phyloP scores from a whole-genome alignment of 2,329 filamentous ascomycete genomes.

The Cadophora sp. region DNA sequence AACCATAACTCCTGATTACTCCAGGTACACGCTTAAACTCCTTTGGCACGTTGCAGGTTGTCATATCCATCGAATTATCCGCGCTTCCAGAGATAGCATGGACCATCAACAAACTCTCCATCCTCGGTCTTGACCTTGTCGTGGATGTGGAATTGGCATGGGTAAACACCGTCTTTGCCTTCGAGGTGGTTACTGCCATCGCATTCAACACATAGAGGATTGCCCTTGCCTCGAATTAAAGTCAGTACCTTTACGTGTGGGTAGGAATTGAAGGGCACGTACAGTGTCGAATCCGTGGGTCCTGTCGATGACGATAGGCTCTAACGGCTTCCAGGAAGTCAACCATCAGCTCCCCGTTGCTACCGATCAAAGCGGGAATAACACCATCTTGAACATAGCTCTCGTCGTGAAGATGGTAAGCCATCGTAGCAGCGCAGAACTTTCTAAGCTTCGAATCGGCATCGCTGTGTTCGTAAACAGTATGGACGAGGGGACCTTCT shows the following conservation, averaged over 20 bases:
- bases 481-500: constrained; percentile 21
- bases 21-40: not conserved
- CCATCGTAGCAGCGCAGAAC: constrained; percentile 29
- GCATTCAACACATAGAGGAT: constrained; percentile 9
- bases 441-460: constrained; percentile 30
- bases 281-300: constrained; percentile 37
- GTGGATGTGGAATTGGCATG: constrained; percentile 21
- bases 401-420: constrained; percentile 17
- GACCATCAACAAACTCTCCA: not conserved
- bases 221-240: not conserved
- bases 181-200: not conserved
- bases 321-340: constrained; percentile 32
- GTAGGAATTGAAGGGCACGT: not conserved
- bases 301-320: constrained; percentile 15
- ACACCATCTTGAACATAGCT: constrained; percentile 16
- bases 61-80: not conserved
- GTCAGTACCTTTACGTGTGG: not conserved
- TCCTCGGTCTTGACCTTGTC: not conserved
- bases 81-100: constrained; percentile 10
- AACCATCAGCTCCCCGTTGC: constrained; percentile 21
- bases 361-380: constrained; percentile 19
- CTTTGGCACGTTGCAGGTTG: not conserved
- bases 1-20: not conserved
- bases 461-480: constrained; percentile 28
- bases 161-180: constrained; percentile 12